Conservation (phyloP, 768 basidiomycete species). For the Tylopilus intermedius region DNA sequence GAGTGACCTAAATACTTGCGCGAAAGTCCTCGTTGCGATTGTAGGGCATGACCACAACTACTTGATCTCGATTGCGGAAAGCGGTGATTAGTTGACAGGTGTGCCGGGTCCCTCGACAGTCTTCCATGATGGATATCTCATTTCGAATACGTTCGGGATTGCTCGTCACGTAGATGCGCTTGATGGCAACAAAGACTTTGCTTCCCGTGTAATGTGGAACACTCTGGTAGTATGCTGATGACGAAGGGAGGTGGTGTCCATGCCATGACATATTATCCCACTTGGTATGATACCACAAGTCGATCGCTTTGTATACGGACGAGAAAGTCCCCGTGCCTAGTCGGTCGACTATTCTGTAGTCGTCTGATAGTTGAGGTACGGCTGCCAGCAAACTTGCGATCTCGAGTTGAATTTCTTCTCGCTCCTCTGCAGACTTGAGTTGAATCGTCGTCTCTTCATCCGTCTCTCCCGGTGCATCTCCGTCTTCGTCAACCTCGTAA, state of each 20-base stretch:
- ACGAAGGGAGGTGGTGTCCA: slow-evolving; percentile 54
- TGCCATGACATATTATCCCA: slow-evolving; percentile 77
- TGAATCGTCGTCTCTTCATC: slow-evolving; percentile 61
- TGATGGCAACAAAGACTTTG: slow-evolving; percentile 85
- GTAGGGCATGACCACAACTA: slow-evolving; percentile 92
- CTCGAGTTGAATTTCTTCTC: slow-evolving; percentile 68
- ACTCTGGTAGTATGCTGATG: slow-evolving; percentile 65
- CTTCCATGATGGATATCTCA: slow-evolving; percentile 87
- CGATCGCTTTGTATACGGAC: slow-evolving; percentile 97
- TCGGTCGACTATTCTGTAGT: slow-evolving; percentile 82
- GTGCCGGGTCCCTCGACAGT: slow-evolving; percentile 78
- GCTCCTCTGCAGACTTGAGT: slow-evolving; percentile 61
- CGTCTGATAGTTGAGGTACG: slow-evolving; percentile 58
- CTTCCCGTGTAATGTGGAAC: slow-evolving; percentile 35
- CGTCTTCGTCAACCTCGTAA: slow-evolving; percentile 34
- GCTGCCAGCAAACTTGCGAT: slow-evolving; percentile 63
- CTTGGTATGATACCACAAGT: slow-evolving; percentile 66
- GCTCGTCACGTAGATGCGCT: slow-evolving; percentile 96
- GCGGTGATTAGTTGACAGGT: slow-evolving; percentile 93
- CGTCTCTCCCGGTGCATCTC: slow-evolving; percentile 35
- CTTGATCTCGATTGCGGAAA: slow-evolving; percentile 85
- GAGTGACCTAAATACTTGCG: slow-evolving; percentile 44
- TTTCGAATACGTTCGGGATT: slow-evolving; percentile 89
- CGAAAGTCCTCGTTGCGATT: slow-evolving; percentile 90
- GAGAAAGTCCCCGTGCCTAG: slow-evolving; percentile 98